Conservation (phyloP, 768 basidiomycete species). For the Tremella mesenterica region DNA sequence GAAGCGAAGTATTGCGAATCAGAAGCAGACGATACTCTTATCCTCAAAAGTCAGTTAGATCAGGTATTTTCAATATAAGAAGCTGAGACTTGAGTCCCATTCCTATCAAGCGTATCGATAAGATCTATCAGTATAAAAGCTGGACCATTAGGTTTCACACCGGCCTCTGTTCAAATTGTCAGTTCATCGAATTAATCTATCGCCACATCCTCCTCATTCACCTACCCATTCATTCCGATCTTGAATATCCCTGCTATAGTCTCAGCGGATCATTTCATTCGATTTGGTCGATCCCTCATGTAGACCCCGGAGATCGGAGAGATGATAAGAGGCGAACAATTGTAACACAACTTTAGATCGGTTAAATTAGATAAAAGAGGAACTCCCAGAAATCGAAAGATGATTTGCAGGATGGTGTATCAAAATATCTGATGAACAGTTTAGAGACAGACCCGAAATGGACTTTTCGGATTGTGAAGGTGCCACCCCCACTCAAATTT, state of each 20-base stretch:
- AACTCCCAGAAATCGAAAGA: no score
- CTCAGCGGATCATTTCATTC: no score
- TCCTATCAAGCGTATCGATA: slow-evolving; percentile 77
- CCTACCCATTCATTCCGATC: background rate
- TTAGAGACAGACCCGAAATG: slow-evolving; percentile 63
- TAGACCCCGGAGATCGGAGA: no score
- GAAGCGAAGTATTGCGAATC: slow-evolving; percentile 64
- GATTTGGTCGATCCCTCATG: no score
- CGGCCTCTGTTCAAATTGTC: slow-evolving; percentile 63
- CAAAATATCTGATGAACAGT: no score
- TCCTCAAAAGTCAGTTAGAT: slow-evolving; percentile 34
- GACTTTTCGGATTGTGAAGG: slow-evolving; percentile 70
- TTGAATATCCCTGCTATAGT: background rate
- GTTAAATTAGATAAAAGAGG: no score
- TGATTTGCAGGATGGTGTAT: no score
- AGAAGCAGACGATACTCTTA: slow-evolving; percentile 80
- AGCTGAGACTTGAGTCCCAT: slow-evolving; percentile 52
- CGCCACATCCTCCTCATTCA: background rate
- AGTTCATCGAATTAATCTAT: slow-evolving; percentile 40
- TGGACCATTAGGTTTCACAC: slow-evolving; percentile 71
- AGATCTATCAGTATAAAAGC: slow-evolving; percentile 73
- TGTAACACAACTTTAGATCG: no score
- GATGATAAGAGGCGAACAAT: no score
- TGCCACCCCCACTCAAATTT: slow-evolving; percentile 60
- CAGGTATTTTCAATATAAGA: background rate